Evolutionary conservation across 805 yeast species (phyloP), one percentile per base, ranked within the genome.

Genomic region (Jamesozyma lodderae): DNA sequence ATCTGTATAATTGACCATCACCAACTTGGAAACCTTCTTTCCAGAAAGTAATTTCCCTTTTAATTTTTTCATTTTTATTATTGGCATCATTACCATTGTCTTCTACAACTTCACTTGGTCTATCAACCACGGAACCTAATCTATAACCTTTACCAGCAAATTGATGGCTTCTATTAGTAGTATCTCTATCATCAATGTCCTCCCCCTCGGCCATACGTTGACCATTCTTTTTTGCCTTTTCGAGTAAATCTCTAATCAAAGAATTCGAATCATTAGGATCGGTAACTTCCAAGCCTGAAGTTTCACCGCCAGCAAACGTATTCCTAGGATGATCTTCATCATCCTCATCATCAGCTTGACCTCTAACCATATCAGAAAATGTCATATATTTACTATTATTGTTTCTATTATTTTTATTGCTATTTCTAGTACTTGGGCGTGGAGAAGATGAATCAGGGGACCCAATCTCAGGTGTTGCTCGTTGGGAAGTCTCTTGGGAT

Each of bases 1-100:
- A 92, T 41, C 92, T 69, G 58, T 73, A 80, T 40, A 92, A 69
- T 18, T 75, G 75, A 2, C 97, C 97, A 35, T 88, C 95, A 23
- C 92, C 97, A 19, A 92, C 87, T 45, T 86, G 85, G 63, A 92
- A 92, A 1, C 98, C 98, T 53, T 92, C 90, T 49, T 78, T 81
- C 98, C 98, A 92, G 59, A 92, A 90, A 0, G 94, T 85, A 44
- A 92, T 81, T 31, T 82, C 82, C 53, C 97, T 73, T 14, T 72
- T 70, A 4, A 81, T 95, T 41, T 75, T 78, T 17, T 36, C 31
- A 3, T 58, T 52, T 28, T 49, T 56, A 24, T 48, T 46, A 20
- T 56, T 51, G 6, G 45, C 37, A 2, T 52, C 49, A 14, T 39
- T 42, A 1, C 68, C 59, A 43, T 68, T 70, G 6, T 58, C 58